Evolutionary conservation across 495 filamentous ascomycete genomes (phyloP).

Genomic region (Tetracladium setigerum): DNA sequence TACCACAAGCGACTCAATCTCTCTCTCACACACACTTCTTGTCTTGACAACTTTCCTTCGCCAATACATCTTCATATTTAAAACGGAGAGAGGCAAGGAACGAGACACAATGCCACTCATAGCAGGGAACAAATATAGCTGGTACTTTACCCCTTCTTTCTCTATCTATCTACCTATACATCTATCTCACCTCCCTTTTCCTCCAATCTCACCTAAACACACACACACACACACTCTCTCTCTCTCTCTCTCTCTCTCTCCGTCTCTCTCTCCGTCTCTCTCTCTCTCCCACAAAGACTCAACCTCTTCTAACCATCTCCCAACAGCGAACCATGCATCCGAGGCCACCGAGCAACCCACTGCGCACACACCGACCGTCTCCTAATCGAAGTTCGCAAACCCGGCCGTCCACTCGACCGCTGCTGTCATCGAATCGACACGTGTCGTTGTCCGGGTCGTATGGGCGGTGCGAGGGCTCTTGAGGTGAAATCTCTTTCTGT

Average conservation of each 20-base stretch:
- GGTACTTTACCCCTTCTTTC: too few relatives aligned
- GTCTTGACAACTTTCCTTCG: too few relatives aligned
- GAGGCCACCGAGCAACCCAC: constrained; percentile 58
- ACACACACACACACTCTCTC: background rate
- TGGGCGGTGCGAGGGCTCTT: background rate
- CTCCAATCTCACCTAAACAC: background rate
- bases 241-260: background rate
- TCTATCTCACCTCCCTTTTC: too few relatives aligned
- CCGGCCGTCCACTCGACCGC: constrained; percentile 51
- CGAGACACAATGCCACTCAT: background rate
- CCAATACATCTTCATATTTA: too few relatives aligned
- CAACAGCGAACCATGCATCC: constrained; percentile 53
- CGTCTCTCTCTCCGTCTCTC: background rate
- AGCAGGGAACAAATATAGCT: too few relatives aligned
- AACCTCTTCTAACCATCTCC: background rate
- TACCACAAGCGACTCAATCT: too few relatives aligned
- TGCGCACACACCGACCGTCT: constrained; percentile 54
- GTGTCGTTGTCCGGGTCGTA: constrained; percentile 39
- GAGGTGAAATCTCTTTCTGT: background rate
- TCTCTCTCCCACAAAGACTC: background rate
- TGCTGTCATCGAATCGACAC: constrained; percentile 49
- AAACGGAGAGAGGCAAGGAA: background rate
- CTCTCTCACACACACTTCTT: too few relatives aligned
- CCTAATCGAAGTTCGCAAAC: constrained; percentile 56
- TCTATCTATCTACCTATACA: too few relatives aligned